Evolutionary conservation across 2,329 filamentous ascomycete genomes (phyloP), one percentile per base, ranked within the genome.

Genomic region (Fusarium euwallaceae): DNA sequence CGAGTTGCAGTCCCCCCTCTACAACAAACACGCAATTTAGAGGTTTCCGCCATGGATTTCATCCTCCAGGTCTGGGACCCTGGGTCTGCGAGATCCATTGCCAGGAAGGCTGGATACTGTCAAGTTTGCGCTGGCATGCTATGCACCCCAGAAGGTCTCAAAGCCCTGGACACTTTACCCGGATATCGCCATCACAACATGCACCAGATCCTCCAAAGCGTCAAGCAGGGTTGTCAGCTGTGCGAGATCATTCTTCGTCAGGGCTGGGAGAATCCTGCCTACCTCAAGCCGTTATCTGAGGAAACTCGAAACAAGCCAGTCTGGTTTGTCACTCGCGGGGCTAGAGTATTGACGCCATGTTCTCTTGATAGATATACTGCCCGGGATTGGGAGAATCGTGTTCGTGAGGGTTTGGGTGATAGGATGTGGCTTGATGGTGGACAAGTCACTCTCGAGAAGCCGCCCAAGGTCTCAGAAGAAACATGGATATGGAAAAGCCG

Each of bases 171-270:
- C 1, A 55, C 56, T 6, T 22, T 66, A 58, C 64, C 64, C 12
- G 64, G 64, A 4, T 66, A 66, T 53, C 41, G 64, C 16, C 64
- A 66, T 41, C 12, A 11, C 20, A 61, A 24, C 8, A 22, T 34
- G 27, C 53, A 34, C n/a, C 24, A 45, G 29, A 24, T 43, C 17
- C n/a, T 20, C 22, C 8, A 34, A 34, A 66, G 43, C 24, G 43
- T 56, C 17, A 36, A 61, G 2, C 56, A 32, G 17, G 64, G 64
- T 4, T 66, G 64, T 4, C 41, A 5, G 32, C 56, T 66, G 7
- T 66, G 64, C 43, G 43, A 61, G 11, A 66, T 66, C 14, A 66
- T 66, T 32, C 27, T 66, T 9, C 56, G 43, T 3, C 7, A 34
- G 16, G 64, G 64, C 9, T 66, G 64, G 64, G 64, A 61, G 24